A percentile compares a stretch with the other conserved stretches of the same genome.
Evolutionary conservation across 108 stramenopile genomes (phyloP).

Genomic region (Ochromonas danica): DNA sequence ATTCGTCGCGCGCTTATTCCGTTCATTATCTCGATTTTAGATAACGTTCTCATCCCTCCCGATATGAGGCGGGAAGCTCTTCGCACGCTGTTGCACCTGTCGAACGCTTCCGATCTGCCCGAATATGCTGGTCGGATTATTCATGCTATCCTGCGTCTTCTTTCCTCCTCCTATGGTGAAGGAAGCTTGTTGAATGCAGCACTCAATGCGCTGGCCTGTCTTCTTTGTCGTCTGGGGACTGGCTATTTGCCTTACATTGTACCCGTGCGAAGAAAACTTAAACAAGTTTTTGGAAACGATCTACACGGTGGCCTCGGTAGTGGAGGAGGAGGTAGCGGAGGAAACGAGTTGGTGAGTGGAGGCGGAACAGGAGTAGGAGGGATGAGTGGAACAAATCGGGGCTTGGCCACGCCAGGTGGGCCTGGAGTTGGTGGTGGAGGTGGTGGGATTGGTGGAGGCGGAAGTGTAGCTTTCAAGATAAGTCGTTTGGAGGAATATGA

Average conservation of each 20-base stretch:
- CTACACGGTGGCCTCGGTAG: no score
- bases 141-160: constrained; percentile 7
- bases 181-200: not conserved
- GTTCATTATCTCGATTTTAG: constrained; percentile 2
- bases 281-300: not conserved
- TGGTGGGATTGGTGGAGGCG: no score
- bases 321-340: no score
- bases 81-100: constrained; percentile 1
- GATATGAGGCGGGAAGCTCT: constrained; percentile 12
- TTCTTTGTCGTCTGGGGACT: constrained; percentile 30
- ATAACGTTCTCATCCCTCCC: not conserved
- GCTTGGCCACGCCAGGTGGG: not conserved
- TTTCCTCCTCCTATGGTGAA: not conserved
- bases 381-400: no score
- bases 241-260: constrained; percentile 19
- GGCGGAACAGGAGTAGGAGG: no score
- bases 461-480: no score
- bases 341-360: no score
- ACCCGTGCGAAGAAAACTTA: not conserved
- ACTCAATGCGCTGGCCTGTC: not conserved
- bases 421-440: no score
- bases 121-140: constrained; percentile 6
- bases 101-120: not conserved
- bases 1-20: not conserved
- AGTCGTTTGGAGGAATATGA: constrained; percentile 23